phyloP scores from a whole-genome alignment of 441 rosid genomes.

The Codiaeum variegatum region DNA sequence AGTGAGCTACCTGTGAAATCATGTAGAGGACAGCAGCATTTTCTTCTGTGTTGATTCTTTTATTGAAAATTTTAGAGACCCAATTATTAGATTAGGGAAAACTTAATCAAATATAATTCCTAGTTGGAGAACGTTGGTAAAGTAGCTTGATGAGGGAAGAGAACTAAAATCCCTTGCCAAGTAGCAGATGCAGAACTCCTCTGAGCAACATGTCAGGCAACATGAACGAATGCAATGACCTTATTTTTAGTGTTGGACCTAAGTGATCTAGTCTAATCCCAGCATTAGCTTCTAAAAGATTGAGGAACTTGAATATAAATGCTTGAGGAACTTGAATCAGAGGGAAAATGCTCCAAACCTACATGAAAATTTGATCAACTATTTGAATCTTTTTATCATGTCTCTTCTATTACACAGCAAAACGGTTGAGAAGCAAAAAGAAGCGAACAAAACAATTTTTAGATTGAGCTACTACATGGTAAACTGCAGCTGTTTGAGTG shows the following conservation, averaged over 20 bases:
- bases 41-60: not conserved
- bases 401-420: not conserved
- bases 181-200: not conserved
- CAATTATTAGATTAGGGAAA: not conserved
- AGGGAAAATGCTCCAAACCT: not conserved
- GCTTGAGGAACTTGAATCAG: not conserved
- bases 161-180: not conserved
- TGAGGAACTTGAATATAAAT: not conserved
- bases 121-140: not conserved
- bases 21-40: not conserved
- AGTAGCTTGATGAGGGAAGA: not conserved
- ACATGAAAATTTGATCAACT: not conserved
- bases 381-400: not conserved
- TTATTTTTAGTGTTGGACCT: not conserved
- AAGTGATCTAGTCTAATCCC: not conserved
- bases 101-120: not conserved
- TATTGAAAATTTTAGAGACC: not conserved
- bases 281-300: not conserved
- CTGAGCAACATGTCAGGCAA: not conserved
- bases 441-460: not conserved
- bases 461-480: not conserved
- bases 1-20: too few species aligned
- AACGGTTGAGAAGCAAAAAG: not conserved
- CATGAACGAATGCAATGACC: not conserved
- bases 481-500: not conserved